Conservation (phyloP, 257 asterid genomes). For the Knoxia roxburghii region DNA sequence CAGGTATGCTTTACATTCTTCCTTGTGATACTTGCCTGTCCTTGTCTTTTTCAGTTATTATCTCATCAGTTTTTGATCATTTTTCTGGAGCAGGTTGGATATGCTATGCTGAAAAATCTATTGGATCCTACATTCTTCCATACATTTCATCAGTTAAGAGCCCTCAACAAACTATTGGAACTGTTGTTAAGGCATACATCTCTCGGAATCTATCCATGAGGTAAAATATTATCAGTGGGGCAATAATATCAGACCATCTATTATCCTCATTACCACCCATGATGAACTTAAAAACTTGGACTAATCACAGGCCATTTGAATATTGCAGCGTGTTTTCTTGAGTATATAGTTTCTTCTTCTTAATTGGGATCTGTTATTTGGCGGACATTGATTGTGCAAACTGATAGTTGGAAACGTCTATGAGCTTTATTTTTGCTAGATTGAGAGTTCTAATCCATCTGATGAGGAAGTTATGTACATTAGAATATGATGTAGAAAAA, state of each 20-base stretch:
- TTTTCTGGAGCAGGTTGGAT: constrained; percentile 74
- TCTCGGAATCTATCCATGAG: constrained; percentile 56
- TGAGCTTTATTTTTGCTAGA: neutral
- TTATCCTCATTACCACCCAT: neutral
- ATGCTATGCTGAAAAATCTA: constrained; percentile 98
- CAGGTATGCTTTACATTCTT: constrained; percentile 43
- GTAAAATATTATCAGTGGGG: constrained; percentile 30
- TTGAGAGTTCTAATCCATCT: neutral
- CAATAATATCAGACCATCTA: neutral
- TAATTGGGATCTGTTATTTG: neutral
- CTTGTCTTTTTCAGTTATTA: constrained; percentile 11
- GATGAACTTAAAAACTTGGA: neutral
- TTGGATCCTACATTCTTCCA: constrained; percentile 87
- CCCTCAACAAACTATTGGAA: constrained; percentile 95
- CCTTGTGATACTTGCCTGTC: constrained; percentile 7
- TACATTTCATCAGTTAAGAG: constrained; percentile 94
- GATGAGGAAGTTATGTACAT: neutral
- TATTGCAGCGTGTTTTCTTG: neutral
- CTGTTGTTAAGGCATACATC: constrained; percentile 59
- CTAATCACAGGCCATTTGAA: neutral
- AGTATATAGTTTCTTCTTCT: neutral
- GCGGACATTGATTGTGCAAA: neutral
- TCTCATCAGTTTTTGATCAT: neutral
- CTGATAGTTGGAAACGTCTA: neutral
- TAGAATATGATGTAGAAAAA: neutral